Base-by-base conservation (phyloP, 495 filamentous ascomycete genomes). In the Hypoxylon fragiforme region DNA sequence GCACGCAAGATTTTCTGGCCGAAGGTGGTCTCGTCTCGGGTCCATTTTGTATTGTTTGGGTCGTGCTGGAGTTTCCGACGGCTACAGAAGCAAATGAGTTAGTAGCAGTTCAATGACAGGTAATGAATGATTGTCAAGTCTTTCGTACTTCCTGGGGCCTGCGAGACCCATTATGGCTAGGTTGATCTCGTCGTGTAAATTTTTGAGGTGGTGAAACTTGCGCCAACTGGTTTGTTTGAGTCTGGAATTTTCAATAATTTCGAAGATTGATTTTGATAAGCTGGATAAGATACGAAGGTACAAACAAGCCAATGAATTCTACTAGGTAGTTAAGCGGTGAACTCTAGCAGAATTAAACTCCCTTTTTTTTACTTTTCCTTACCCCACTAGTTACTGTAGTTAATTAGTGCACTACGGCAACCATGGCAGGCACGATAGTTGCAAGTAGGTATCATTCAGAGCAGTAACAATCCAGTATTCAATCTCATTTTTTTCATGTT, bases 21-120 rank as follows among this genome's bases (percentile, higher is more conserved):
- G 64, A 90, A 97, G 40, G 83, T 82, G 37, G 80, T 77, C 54
- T 89, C 91, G 60, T 90, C 86, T 54, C 84, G 85, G 38, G 86
- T 82, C 92, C 92, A 98, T 73, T 81, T 81, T 21, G 89, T 95
- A 67, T 97, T 97, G 68, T 96, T 95, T 11, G 92, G 92, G 73
- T 98, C 92, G 63, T 85, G 73, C 39, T 89, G 86, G 42, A 97
- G 80, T 69, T 92, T 96, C 26, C 79, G 82, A 62, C 82, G 88
- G 67, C 92, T 97, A 51, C 34, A 57, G 28, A 40, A 8, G 20
- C 7, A 48, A 44, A 54, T 58, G 41, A 71, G 60, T 57, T 57
- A 39, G 38, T 32, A 52, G 49, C 35, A n/a, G 53, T 30, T 19
- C 15, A 37, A 14, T 8, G 32, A 20, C 39, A 7, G 26, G 7